These are phyloP conservation scores for Fusarium sacchari DNA, from an alignment of 2,329 filamentous ascomycete species.

Conservation along the genomic window DNA sequence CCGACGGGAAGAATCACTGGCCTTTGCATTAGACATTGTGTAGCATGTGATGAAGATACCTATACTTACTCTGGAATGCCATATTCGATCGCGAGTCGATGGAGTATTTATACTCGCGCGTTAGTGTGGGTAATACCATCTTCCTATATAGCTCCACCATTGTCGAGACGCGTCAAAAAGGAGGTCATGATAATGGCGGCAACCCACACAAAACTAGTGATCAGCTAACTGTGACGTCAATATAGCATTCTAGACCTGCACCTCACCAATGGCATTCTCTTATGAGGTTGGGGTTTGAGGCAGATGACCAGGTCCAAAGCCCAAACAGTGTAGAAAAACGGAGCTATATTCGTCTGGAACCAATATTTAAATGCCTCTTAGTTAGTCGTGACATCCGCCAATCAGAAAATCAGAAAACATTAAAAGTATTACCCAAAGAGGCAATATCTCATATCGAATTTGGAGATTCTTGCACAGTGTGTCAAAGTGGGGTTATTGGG, in stretches of 20 bases:
- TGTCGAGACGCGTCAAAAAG: neutral
- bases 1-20: neutral
- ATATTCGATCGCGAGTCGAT: neutral
- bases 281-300: neutral
- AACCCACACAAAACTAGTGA: neutral
- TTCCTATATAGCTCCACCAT: neutral
- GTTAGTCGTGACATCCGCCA: rapidly evolving
- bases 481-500: too few relatives aligned
- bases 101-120: neutral
- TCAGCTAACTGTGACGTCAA: neutral
- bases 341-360: neutral
- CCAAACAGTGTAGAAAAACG: neutral
- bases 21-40: neutral
- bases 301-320: neutral
- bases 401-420: neutral
- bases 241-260: neutral
- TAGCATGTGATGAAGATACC: neutral
- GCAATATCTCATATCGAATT: neutral
- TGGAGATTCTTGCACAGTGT: neutral
- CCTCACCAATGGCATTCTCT: neutral
- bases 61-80: neutral
- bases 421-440: neutral
- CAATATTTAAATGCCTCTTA: neutral
- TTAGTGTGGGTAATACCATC: neutral
- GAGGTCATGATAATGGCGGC: neutral